Evolutionary conservation across 2,329 filamentous ascomycete genomes (phyloP).

Genomic region (Helicocarpus griseus): DNA sequence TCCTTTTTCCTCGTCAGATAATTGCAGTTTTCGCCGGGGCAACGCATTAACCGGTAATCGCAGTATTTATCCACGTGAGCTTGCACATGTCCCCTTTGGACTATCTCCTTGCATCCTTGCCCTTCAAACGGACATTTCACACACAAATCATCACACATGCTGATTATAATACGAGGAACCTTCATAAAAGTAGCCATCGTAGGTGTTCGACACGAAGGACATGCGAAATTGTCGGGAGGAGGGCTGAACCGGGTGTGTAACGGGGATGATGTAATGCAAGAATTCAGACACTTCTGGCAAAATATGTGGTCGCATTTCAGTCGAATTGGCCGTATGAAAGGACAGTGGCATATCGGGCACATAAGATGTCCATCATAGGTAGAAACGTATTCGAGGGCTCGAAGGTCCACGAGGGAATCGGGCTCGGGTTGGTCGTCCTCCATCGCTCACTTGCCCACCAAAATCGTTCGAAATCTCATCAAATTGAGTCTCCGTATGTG

Average conservation of each 20-base stretch:
- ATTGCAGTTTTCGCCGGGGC: constrained; percentile 41
- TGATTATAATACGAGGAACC: constrained; percentile 47
- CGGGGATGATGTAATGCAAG: constrained; percentile 33
- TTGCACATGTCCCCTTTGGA: constrained; percentile 48
- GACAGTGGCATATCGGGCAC: constrained; percentile 55
- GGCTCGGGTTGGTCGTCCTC: background rate
- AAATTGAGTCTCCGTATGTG: too few relatives aligned
- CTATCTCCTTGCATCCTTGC: constrained; percentile 44
- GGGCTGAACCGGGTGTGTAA: background rate
- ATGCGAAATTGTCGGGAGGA: constrained; percentile 32
- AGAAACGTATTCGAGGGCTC: constrained; percentile 48
- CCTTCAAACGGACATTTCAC: constrained; percentile 49
- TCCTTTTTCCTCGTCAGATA: constrained; percentile 47
- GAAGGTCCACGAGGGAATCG: constrained; percentile 39
- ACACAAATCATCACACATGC: constrained; percentile 52
- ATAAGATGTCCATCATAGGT: constrained; percentile 50
- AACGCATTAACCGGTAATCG: constrained; percentile 45
- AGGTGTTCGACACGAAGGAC: constrained; percentile 48
- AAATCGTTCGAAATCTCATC: background rate
- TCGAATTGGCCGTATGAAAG: constrained; percentile 50
- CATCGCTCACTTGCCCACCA: background rate
- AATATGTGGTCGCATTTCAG: constrained; percentile 56
- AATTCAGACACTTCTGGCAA: constrained; percentile 48
- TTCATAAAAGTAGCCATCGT: constrained; percentile 27
- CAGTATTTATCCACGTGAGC: constrained; percentile 54